phyloP scores from a whole-genome alignment of 176 grass and related monocot species.

The Triticum timopheevii region DNA sequence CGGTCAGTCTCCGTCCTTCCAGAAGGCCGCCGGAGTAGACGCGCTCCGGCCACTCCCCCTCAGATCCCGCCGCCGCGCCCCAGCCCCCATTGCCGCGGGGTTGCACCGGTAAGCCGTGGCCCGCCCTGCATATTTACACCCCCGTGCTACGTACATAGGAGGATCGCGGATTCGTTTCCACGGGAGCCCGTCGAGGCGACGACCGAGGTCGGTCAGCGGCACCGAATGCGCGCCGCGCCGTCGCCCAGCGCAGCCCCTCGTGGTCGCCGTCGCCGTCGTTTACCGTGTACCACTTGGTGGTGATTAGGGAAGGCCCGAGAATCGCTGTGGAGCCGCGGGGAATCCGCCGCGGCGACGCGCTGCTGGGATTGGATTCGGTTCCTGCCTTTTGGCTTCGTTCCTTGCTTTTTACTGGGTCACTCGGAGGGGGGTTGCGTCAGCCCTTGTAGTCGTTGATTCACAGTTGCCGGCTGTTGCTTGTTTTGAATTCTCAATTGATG shows the following conservation, averaged over 20 bases:
- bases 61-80: slow-evolving; percentile 14
- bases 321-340: neutral
- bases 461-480: neutral
- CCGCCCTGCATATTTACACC: neutral
- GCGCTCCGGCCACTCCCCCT: neutral
- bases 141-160: neutral
- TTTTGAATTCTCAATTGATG: neutral
- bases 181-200: neutral
- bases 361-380: neutral
- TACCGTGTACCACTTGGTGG: neutral
- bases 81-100: neutral
- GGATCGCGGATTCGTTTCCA: neutral
- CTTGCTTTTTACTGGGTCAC: neutral
- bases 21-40: slow-evolving; percentile 13
- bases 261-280: neutral
- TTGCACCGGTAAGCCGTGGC: slow-evolving; percentile 5
- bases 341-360: neutral
- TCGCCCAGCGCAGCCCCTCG: neutral
- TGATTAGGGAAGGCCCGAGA: neutral
- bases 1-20: slow-evolving; percentile 7
- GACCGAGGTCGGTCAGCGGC: neutral
- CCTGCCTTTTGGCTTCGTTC: neutral
- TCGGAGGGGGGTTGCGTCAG: neutral
- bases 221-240: neutral
- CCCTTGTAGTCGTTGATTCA: neutral